A percentile compares a stretch with the other conserved stretches of the same genome.
These are phyloP conservation scores for Calonectria multiphialidica DNA, from an alignment of 2,329 filamentous ascomycete species.

Conservation along the genomic window DNA sequence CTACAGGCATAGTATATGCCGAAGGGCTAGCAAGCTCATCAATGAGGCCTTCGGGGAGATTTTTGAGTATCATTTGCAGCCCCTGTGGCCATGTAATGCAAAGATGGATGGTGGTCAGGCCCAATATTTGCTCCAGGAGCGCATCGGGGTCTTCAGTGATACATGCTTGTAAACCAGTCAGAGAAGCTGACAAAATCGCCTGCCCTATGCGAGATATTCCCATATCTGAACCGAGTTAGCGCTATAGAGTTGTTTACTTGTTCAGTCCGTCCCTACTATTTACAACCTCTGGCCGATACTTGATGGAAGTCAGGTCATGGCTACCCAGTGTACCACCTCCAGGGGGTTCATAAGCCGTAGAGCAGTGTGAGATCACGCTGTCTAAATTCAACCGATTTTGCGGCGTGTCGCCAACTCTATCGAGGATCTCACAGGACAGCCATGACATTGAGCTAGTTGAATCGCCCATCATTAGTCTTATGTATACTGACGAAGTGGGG, in stretches of 20 bases:
- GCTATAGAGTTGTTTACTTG: neutral
- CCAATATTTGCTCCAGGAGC: accelerated
- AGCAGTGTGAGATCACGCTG: neutral
- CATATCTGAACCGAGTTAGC: neutral
- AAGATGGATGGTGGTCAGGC: neutral
- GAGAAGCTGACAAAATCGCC: neutral
- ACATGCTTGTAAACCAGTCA: neutral
- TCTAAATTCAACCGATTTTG: neutral
- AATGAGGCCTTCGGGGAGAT: neutral
- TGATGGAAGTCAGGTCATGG: neutral
- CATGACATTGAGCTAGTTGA: neutral
- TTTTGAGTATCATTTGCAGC: neutral
- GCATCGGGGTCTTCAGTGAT: neutral
- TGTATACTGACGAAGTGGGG: neutral
- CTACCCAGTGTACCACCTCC: neutral
- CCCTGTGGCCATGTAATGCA: neutral
- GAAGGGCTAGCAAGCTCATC: neutral
- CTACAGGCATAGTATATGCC: neutral
- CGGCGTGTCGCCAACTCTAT: neutral
- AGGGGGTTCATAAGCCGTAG: neutral
- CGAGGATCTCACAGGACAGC: neutral
- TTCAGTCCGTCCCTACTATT: neutral
- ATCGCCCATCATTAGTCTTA: neutral
- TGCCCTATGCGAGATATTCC: neutral
- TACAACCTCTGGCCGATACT: neutral